Conservation (phyloP, 306 rosid species). For the Quillaja saponaria region DNA sequence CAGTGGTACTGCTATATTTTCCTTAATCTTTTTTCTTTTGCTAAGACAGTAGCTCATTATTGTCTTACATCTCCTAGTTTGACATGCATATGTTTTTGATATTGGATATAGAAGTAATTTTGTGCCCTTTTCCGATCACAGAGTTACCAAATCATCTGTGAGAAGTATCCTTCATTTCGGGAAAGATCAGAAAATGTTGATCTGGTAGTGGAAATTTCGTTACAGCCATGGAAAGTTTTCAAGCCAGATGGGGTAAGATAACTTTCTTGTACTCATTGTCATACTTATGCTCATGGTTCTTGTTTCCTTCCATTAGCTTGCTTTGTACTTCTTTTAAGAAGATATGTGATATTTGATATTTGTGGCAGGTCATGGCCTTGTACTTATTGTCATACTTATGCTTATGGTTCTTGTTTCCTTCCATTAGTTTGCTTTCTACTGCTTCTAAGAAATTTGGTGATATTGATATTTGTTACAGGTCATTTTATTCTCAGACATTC, state of each 20-base stretch:
- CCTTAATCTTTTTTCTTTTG: slow-evolving; percentile 10
- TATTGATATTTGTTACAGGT: slow-evolving; percentile 57
- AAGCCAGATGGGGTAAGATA: slow-evolving; percentile 90
- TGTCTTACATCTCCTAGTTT: slow-evolving; percentile 9
- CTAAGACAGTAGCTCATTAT: slow-evolving; percentile 14
- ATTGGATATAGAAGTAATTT: slow-evolving; percentile 29
- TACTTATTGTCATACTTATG: slow-evolving; percentile 7
- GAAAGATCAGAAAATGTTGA: slow-evolving; percentile 95
- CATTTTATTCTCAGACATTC: slow-evolving; percentile 92
- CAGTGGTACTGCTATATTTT: background rate
- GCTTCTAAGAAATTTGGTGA: too few species aligned
- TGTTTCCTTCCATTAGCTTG: background rate
- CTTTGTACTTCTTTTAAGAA: too few species aligned
- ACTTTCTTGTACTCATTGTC: slow-evolving; percentile 15
- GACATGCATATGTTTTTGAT: slow-evolving; percentile 10
- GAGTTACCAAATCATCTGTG: slow-evolving; percentile 91
- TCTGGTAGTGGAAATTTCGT: slow-evolving; percentile 89
- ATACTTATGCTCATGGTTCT: background rate
- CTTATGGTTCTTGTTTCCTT: background rate
- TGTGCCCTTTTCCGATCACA: slow-evolving; percentile 32
- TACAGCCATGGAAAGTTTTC: slow-evolving; percentile 95
- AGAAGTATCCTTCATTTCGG: slow-evolving; percentile 89
- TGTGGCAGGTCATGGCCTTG: slow-evolving; percentile 81
- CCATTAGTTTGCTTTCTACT: slow-evolving; percentile 14
- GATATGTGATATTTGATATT: slow-evolving; percentile 19